Percentiles rank a stretch among this genome's conserved stretches.
Evolutionary conservation across 108 stramenopile species (phyloP).

Genomic region (Nitzschia palea): DNA sequence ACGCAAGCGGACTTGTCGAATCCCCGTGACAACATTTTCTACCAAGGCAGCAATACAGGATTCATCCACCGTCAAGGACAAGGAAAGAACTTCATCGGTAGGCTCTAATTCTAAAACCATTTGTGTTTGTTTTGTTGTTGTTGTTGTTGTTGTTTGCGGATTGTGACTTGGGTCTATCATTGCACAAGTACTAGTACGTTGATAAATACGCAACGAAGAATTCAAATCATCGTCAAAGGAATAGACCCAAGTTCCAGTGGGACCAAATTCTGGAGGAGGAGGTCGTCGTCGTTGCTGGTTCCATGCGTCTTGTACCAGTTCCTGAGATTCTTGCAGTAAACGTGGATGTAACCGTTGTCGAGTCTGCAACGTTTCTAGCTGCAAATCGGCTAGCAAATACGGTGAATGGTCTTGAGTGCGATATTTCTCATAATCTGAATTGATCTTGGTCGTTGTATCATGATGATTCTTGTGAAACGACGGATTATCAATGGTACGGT

Average conservation of each 20-base stretch:
- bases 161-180: not conserved
- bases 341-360: conserved; percentile 2
- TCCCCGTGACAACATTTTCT: not conserved
- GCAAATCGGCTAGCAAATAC: not conserved
- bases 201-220: conserved; percentile 6
- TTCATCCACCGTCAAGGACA: conserved; percentile 40
- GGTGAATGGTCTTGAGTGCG: no score
- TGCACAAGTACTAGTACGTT: conserved; percentile 3
- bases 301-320: not conserved
- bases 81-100: conserved; percentile 7
- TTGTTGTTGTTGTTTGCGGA: not conserved
- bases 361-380: conserved; percentile 12
- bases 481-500: no score
- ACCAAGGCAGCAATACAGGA: conserved; percentile 24
- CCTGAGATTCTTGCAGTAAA: not conserved
- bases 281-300: conserved; percentile 1
- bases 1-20: conserved; percentile 1
- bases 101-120: conserved; percentile 20
- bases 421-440: no score
- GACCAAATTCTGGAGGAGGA: conserved; percentile 23
- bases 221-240: not conserved
- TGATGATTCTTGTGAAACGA: no score
- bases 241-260: conserved; percentile 25
- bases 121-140: not conserved
- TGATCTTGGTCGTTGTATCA: no score